Evolutionary conservation across 2,329 filamentous ascomycete species (phyloP).

Genomic region (Fusarium sp.): DNA sequence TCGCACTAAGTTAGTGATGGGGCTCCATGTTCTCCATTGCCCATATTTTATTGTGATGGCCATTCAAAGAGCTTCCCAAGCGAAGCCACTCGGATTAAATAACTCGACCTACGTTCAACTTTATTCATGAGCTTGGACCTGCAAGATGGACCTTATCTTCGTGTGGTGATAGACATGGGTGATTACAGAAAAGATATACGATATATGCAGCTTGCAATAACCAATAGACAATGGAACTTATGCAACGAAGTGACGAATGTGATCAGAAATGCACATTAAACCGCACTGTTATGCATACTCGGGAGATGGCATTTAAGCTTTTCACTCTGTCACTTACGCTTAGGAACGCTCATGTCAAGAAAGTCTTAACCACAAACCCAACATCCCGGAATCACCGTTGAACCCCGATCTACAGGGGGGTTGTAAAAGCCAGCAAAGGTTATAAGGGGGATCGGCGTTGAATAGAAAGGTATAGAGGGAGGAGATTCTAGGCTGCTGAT

Average conservation of each 20-base stretch:
- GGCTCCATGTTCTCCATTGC: not conserved
- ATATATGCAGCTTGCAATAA: too few relatives aligned
- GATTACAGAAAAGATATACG: too few relatives aligned
- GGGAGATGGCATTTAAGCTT: not conserved
- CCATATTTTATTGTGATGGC: not conserved
- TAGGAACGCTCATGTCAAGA: not conserved
- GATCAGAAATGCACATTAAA: accelerated
- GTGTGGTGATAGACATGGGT: too few relatives aligned
- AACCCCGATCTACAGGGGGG: not conserved
- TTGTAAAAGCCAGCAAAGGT: not conserved
- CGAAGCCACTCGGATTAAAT: accelerated
- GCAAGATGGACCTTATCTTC: too few relatives aligned
- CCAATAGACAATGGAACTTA: not conserved
- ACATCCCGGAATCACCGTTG: not conserved
- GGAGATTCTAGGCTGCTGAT: too few relatives aligned
- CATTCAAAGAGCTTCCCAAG: not conserved
- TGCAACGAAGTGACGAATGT: accelerated
- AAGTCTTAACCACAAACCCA: not conserved
- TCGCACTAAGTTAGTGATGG: too few relatives aligned
- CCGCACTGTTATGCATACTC: not conserved
- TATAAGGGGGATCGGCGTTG: not conserved
- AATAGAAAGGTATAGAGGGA: too few relatives aligned
- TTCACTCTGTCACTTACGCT: too few relatives aligned
- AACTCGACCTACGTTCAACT: too few relatives aligned
- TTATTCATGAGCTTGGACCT: too few relatives aligned